Evolutionary conservation across 2,329 filamentous ascomycete species (phyloP).

Genomic region (Achaetomium macrosporum): DNA sequence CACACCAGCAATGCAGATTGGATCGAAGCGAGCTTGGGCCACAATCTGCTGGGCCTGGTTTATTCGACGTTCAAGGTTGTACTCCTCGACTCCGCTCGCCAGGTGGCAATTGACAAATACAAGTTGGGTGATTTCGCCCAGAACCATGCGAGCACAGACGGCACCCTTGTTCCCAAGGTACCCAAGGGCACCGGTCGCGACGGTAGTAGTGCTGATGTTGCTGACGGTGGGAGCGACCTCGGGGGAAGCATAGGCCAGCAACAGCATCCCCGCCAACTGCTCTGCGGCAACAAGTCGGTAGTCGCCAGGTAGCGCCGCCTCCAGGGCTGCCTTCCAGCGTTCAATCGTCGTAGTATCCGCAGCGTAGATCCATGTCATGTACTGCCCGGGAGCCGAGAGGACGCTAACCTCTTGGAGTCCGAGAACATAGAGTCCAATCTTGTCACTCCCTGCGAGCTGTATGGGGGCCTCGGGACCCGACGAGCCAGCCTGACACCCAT

Average conservation of each 20-base stretch:
- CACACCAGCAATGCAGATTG: conserved; percentile 61
- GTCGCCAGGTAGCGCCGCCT: conserved; percentile 65
- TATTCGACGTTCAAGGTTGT: conserved; percentile 73
- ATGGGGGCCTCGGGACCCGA: conserved; percentile 38
- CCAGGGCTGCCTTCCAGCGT: conserved; percentile 75
- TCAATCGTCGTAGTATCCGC: conserved; percentile 54
- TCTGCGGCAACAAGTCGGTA: conserved; percentile 74
- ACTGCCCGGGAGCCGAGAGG: conserved; percentile 71
- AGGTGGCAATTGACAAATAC: conserved; percentile 91
- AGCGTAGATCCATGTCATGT: conserved; percentile 63
- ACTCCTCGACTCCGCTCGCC: conserved; percentile 75
- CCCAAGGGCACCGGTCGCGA: conserved; percentile 85
- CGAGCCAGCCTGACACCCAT: conserved; percentile 31
- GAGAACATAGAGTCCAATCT: conserved; percentile 84
- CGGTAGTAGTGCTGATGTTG: conserved; percentile 72
- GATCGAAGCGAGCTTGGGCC: conserved; percentile 69
- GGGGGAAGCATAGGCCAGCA: conserved; percentile 81
- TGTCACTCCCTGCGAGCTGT: conserved; percentile 51
- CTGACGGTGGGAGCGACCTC: conserved; percentile 67
- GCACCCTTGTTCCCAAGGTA: conserved; percentile 97
- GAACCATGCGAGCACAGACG: conserved; percentile 70
- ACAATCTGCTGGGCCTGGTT: conserved; percentile 84
- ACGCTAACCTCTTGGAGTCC: conserved; percentile 92
- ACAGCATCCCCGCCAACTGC: conserved; percentile 77
- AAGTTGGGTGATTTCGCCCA: conserved; percentile 84